A percentile compares a stretch with the other conserved stretches of the same genome.
Evolutionary conservation across 2,329 filamentous ascomycete genomes (phyloP).

Genomic region (Hymenoscyphus infarciens): DNA sequence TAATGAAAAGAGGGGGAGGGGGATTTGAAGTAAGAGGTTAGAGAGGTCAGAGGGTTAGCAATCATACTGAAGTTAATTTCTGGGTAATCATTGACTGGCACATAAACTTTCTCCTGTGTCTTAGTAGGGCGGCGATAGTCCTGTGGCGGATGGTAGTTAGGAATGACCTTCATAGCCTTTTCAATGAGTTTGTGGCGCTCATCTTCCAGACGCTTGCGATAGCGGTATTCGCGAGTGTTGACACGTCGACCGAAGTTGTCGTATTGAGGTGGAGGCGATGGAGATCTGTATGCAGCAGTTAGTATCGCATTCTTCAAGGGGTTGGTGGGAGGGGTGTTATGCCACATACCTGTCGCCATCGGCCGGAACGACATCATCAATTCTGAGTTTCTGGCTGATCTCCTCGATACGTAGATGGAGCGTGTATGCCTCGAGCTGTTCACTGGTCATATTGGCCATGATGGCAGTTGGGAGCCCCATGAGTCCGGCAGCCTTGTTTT

Average conservation of each 20-base stretch:
- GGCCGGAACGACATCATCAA: slow-evolving; percentile 96
- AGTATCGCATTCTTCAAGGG: slow-evolving; percentile 6
- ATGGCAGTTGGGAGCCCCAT: slow-evolving; percentile 98
- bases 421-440: slow-evolving; percentile 96
- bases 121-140: slow-evolving; percentile 98
- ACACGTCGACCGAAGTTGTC: slow-evolving; percentile 99
- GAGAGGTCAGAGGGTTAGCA: slow-evolving; percentile 94
- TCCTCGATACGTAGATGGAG: slow-evolving; percentile 96
- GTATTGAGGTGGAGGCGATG: slow-evolving; percentile 93
- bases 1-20: slow-evolving; percentile 39
- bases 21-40: slow-evolving; percentile 48
- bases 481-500: slow-evolving; percentile 97
- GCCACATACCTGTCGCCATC: slow-evolving; percentile 82
- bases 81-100: slow-evolving; percentile 99
- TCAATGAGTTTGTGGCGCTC: slow-evolving; percentile 98
- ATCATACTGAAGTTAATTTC: slow-evolving; percentile 99
- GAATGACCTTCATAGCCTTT: slow-evolving; percentile 98
- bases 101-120: slow-evolving; percentile 99
- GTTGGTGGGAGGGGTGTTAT: slow-evolving; percentile 7
- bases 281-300: slow-evolving; percentile 61
- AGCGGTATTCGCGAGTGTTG: slow-evolving; percentile 97
- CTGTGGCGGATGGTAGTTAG: slow-evolving; percentile 97
- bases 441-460: slow-evolving; percentile 94
- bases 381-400: slow-evolving; percentile 98
- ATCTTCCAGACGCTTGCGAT: slow-evolving; percentile 96